Base-by-base conservation (phyloP, 371 early-diverging fungal genomes). In the Apophysomyces variabilis region DNA sequence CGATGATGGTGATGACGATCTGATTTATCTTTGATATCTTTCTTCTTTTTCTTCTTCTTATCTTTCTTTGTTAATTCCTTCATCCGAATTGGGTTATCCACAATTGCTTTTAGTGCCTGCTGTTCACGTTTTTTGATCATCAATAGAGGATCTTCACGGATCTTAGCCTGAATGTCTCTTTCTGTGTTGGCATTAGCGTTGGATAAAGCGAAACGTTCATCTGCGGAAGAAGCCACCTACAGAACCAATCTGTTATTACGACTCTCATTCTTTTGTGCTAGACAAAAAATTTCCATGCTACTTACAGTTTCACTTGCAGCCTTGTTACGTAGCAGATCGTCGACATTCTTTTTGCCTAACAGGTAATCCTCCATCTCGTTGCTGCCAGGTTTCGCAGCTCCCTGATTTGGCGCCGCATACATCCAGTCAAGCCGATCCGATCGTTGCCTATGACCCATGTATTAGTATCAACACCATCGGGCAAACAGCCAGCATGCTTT, bases 341-440 rank as follows among this genome's bases (percentile, higher is more conserved):
- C 95, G 1, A 96, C 92, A 58, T 88, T 82, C 64, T 89, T 90
- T 54, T 92, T 93, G 7, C 99, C 99, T 35, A 98, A 76, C n/a
- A 98, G 73, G 73, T 85, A 98, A 4, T 89, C 93, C 73, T 98
- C 98, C 71, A 90, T 81, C 21, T 93, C 93, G 58, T 92, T 89
- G 12, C 75, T 76, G 16, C 80, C 70, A 11, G 79, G 82, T 11
- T 74, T 71, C 4, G 77, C 80, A n/a, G 83, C 76, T 11, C 84
- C 80, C 38, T 68, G 78, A 21, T 85, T 85, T 1, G 91, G 89
- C 9, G 90, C 89, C 36, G 90, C 88, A 69, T 98, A 98, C 96
- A 98, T 97, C 97, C 98, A 97, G 66, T 98, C 98, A 4, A 98
- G 74, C 57, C 91, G 84, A 64, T 95, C 91, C 21, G 85, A 80